Base-by-base conservation (phyloP, 768 basidiomycete genomes). In the Russula compacta region DNA sequence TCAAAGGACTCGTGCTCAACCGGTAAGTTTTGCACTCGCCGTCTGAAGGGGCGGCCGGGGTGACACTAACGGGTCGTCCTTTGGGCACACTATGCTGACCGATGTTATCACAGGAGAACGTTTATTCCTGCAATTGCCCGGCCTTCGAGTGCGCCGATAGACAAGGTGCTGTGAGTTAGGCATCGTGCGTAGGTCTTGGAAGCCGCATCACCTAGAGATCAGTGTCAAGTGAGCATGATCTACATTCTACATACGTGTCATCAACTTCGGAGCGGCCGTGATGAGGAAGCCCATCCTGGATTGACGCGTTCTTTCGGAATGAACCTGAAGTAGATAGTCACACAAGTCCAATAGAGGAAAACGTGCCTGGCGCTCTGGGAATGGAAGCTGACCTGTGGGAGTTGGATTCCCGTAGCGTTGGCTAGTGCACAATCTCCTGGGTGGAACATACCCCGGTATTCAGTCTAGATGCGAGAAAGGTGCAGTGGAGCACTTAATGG, bases 1-100 rank as follows among this genome's bases (percentile, higher is more conserved):
- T 92, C 67, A 92, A 91, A 67, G 88, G 89, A 9, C 78, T 91
- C 21, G 87, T 87, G 50, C 74, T 92, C 47, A 92, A 88, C 69
- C 76, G 89, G 83, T 83, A 67, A 65, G 78, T 75, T 24, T 46
- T 14, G 6, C 12, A 12, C 35, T 44, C 49, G 15, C 42, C 48
- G 17, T 24, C 21, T 49, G 2, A n/a, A 29, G 21, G 32, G 11
- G 29, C 12, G 29, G 0, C 36, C 21, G n/a, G 17, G 19, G n/a
- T 2, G 9, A 10, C 8, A n/a, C n/a, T 24, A n/a, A 10, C 42
- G 42, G n/a, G 11, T 10, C 4, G 11, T 42, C 14, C 10, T 10
- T 33, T 15, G 14, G 19, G 14, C 7, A 17, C 35, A 24, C 19
- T 6, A 24, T 32, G 29, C 36, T 33, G 32, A 61, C 32, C 15